Percentiles rank a stretch among this genome's conserved stretches.
These are phyloP conservation scores for Alnus rubra DNA, from an alignment of 306 rosid species.

Conservation along the genomic window DNA sequence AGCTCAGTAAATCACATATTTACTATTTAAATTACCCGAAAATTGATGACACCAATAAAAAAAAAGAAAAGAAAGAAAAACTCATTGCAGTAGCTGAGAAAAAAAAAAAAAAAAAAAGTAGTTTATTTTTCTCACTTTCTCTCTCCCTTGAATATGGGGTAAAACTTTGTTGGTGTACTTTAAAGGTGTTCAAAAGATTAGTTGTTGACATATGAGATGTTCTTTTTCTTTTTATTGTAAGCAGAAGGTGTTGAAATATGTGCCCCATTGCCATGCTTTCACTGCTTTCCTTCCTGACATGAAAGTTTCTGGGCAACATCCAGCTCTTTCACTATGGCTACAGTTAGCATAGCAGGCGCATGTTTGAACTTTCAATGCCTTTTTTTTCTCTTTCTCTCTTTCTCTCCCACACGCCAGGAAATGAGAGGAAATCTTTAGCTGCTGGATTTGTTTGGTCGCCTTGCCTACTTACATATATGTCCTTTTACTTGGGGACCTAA, in stretches of 20 bases:
- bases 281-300: conserved; percentile 21
- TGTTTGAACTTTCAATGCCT: conserved; percentile 23
- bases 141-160: not conserved
- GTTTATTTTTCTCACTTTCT: not conserved
- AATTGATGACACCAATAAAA: too few species aligned
- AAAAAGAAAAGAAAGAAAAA: too few species aligned
- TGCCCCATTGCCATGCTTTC: conserved; percentile 29
- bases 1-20: too few species aligned
- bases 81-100: not conserved
- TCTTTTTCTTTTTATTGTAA: too few species aligned
- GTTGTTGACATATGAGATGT: too few species aligned
- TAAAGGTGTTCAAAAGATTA: conserved; percentile 23
- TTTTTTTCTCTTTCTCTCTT: not conserved
- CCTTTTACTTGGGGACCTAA: conserved; percentile 16
- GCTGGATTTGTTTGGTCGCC: conserved; percentile 17
- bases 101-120: not conserved
- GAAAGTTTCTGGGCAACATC: conserved; percentile 26
- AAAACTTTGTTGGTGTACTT: not conserved
- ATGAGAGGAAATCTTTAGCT: not conserved
- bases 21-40: too few species aligned
- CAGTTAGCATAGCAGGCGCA: conserved; percentile 11
- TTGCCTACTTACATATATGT: not conserved
- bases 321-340: conserved; percentile 28
- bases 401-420: not conserved
- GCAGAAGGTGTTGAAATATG: conserved; percentile 17